Base-by-base conservation (phyloP, 441 rosid genomes). In the Populus hybrid region DNA sequence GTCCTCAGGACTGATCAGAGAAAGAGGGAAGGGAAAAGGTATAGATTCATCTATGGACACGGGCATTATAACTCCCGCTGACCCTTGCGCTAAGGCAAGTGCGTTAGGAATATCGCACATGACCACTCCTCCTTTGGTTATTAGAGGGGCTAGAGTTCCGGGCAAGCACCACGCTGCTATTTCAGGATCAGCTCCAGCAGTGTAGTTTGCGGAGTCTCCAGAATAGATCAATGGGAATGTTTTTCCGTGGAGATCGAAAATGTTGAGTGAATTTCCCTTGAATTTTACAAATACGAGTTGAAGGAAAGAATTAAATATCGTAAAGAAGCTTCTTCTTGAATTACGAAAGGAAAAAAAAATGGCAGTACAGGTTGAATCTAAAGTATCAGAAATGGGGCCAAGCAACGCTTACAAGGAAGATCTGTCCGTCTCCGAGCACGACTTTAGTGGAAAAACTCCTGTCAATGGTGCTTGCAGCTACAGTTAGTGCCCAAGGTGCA, bases 401-500 rank as follows among this genome's bases (percentile, higher is more conserved):
- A 28, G 40, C 36, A 67, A 7, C 2, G 16, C 70, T 67, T 67
- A 67, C 70, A 3, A 30, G 18, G 70, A 81, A 73, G 74, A 80
- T 72, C 74, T 84, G 82, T 1, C 88, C 90, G 14, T 90, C 86
- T 4, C 94, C 94, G 18, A 91, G 87, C 77, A 88, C 76, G 0
- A 77, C 90, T 82, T 89, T 83, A 8, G 96, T 87, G 1, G 90
- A 79, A 70, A 90, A 91, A 72, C 88, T 91, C 73, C 96, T 82
- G 54, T 90, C 93, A 18, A 90, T 74, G 0, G 91, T 90, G 4
- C 91, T 88, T 2, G 96, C 96, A 40, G 90, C 93, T 0, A 91
- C 93, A 10, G 92, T 89, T 57, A 90, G n/a, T 40, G 88, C 86
- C 96, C 96, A 91, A 21, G 96, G 96, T 36, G 96, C 94, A 20